These are phyloP conservation scores for Globisporangium cylindrosporum DNA, from an alignment of 352 stramenopile genomes.

Conservation along the genomic window DNA sequence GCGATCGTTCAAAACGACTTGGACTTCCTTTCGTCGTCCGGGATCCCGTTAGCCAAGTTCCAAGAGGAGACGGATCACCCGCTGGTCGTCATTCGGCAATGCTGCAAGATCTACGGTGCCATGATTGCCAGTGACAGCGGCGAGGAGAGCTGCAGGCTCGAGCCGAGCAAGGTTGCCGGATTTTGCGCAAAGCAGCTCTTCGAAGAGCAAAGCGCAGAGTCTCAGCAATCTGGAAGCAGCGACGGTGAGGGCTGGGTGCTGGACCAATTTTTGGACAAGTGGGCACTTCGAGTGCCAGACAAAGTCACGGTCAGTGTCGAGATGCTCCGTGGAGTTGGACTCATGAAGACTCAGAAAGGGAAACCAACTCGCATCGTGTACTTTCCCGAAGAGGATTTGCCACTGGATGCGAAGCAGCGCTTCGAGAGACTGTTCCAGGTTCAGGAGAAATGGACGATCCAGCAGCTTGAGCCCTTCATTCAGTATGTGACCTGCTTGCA, in stretches of 20 bases:
- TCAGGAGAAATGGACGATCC: constrained; percentile 83
- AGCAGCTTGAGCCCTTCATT: constrained; percentile 80
- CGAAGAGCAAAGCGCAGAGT: constrained; percentile 49
- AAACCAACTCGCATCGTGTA: constrained; percentile 56
- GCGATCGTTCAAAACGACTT: constrained; percentile 68
- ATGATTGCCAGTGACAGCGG: constrained; percentile 14
- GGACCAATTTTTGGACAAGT: constrained; percentile 80
- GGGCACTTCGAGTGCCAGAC: constrained; percentile 71
- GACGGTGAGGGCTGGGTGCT: constrained; percentile 44
- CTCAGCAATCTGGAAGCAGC: constrained; percentile 19
- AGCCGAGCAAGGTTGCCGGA: constrained; percentile 59
- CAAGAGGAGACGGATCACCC: constrained; percentile 32
- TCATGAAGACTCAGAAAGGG: constrained; percentile 42
- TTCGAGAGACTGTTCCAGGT: constrained; percentile 76
- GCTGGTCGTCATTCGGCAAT: constrained; percentile 61
- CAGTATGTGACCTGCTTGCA: constrained; percentile 35
- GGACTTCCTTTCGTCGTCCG: constrained; percentile 41
- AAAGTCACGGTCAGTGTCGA: constrained; percentile 53
- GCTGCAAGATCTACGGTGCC: constrained; percentile 60
- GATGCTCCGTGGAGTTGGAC: constrained; percentile 63
- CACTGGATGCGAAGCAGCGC: constrained; percentile 68
- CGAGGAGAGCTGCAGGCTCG: constrained; percentile 43
- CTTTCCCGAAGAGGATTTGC: constrained; percentile 61
- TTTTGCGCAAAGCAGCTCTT: constrained; percentile 77
- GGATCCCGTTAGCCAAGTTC: constrained; percentile 44